Percentiles rank a stretch among this genome's conserved stretches.
Evolutionary conservation across 495 filamentous ascomycete genomes (phyloP).

Genomic region (Tuber borchii): DNA sequence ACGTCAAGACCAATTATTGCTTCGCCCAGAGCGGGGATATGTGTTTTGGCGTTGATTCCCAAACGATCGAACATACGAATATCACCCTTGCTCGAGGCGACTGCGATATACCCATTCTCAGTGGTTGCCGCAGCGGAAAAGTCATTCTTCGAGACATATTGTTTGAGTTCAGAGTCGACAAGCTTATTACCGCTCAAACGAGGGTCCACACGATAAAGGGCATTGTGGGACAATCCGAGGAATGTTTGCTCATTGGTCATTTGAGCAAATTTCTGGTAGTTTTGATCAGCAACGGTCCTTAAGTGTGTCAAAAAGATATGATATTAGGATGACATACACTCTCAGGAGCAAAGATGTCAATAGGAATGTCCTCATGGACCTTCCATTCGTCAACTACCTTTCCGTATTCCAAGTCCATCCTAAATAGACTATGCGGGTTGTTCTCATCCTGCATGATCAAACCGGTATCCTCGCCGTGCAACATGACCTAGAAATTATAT

Average conservation of each 20-base stretch:
- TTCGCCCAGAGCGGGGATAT: slow-evolving; percentile 91
- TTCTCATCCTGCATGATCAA: slow-evolving; percentile 82
- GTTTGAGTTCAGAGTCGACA: slow-evolving; percentile 85
- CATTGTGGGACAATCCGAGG: slow-evolving; percentile 82
- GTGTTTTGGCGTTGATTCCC: slow-evolving; percentile 94
- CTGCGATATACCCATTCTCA: slow-evolving; percentile 90
- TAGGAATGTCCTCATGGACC: slow-evolving; percentile 92
- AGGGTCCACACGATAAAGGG: slow-evolving; percentile 89
- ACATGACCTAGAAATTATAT: slow-evolving; percentile 59
- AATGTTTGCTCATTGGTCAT: slow-evolving; percentile 95
- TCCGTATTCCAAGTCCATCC: slow-evolving; percentile 96
- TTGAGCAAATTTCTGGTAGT: slow-evolving; percentile 78
- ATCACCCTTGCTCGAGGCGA: slow-evolving; percentile 95
- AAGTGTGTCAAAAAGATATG: not conserved
- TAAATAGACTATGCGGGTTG: slow-evolving; percentile 87
- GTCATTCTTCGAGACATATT: slow-evolving; percentile 92
- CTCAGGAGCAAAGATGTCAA: slow-evolving; percentile 84
- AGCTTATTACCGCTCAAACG: slow-evolving; percentile 86
- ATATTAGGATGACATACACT: slow-evolving; percentile 50
- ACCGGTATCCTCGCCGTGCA: slow-evolving; percentile 85
- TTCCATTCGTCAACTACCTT: slow-evolving; percentile 99
- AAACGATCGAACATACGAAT: slow-evolving; percentile 94
- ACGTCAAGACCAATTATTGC: slow-evolving; percentile 92
- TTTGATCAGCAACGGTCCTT: slow-evolving; percentile 8
- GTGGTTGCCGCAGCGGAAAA: slow-evolving; percentile 93